Base-by-base conservation (phyloP, 805 yeast species). In the Tetrapisispora nanseiensis region DNA sequence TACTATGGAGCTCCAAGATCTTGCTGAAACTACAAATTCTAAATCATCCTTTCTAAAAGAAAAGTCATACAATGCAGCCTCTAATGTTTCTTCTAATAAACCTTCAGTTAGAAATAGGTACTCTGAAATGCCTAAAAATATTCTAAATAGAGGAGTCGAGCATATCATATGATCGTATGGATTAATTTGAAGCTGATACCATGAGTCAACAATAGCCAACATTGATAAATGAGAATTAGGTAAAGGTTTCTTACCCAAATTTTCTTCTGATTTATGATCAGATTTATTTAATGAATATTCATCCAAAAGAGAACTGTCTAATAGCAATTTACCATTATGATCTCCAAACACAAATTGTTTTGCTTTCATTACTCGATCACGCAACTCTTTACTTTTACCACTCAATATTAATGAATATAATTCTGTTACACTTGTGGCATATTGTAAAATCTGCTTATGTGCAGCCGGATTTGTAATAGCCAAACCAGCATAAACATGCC, bases 401-500 rank as follows among this genome's bases (percentile, higher is more conserved):
- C 80, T 81, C 29, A 90, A 73, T 84, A 90, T 86, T 55, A 92
- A 63, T 22, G 90, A 76, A 59, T 82, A 89, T 35, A 92, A 67
- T 42, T 84, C 92, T 1, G 92, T 82, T 2, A 82, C 82, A 1
- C 95, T 83, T 28, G 75, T 74, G 2, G 97, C 82, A 59, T 90
- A 92, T 59, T 89, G 97, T 50, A 84, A 70, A 16, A 94, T 82
- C 63, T 92, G 97, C 31, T 74, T 76, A 56, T 90, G 97, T 1
- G 97, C 97, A 33, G 89, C 77, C 1, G 96, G 97, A 55, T 92
- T 92, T 1, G 95, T 83, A 51, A 92, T 90, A 9, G 97, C 97
- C 54, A 92, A 69, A 0, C 98, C 98, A 5, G 97, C 97, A 57
- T 92, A 92, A 24, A 92, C 97, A 61, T 92, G 98, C 95, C 96